Evolutionary conservation across 2,329 filamentous ascomycete species (phyloP).

Genomic region (Chalara sp.): DNA sequence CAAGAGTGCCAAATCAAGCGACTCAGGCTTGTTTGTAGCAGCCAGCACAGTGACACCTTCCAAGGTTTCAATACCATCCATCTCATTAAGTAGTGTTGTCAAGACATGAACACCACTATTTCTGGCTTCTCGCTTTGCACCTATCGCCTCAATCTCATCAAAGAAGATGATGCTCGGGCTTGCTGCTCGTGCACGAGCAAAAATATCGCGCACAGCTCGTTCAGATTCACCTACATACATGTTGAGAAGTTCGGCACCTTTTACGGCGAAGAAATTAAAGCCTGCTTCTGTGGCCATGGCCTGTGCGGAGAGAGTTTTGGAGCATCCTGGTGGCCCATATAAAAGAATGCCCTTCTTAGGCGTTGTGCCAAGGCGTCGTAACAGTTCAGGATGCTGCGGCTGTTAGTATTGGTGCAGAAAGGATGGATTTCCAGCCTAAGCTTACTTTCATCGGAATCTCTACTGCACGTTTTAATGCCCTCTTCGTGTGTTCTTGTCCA

Average conservation of each 20-base stretch:
- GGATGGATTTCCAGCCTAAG: neutral
- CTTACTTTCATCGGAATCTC: constrained; percentile 23
- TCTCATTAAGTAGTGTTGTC: constrained; percentile 84
- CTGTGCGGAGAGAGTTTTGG: constrained; percentile 88
- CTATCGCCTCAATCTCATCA: constrained; percentile 89
- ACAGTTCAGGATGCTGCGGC: constrained; percentile 39
- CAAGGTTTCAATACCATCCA: constrained; percentile 87
- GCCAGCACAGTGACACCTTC: constrained; percentile 81
- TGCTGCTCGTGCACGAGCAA: constrained; percentile 77
- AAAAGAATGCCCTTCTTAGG: constrained; percentile 78
- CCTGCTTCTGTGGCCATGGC: constrained; percentile 85
- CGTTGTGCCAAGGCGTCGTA: constrained; percentile 43
- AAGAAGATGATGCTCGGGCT: constrained; percentile 94
- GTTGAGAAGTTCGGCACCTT: constrained; percentile 86
- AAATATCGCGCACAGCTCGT: constrained; percentile 75
- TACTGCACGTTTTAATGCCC: constrained; percentile 41
- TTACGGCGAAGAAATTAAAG: constrained; percentile 91
- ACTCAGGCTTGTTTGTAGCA: constrained; percentile 84
- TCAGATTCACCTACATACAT: constrained; percentile 98
- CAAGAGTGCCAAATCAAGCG: constrained; percentile 78
- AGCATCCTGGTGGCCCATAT: constrained; percentile 90
- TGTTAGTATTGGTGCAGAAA: constrained; percentile 8
- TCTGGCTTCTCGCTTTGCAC: constrained; percentile 36
- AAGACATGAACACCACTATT: constrained; percentile 69
- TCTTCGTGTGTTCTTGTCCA: constrained; percentile 72